Base-by-base conservation (phyloP, 805 yeast genomes). In the Zygotorulaspora chibaensis region DNA sequence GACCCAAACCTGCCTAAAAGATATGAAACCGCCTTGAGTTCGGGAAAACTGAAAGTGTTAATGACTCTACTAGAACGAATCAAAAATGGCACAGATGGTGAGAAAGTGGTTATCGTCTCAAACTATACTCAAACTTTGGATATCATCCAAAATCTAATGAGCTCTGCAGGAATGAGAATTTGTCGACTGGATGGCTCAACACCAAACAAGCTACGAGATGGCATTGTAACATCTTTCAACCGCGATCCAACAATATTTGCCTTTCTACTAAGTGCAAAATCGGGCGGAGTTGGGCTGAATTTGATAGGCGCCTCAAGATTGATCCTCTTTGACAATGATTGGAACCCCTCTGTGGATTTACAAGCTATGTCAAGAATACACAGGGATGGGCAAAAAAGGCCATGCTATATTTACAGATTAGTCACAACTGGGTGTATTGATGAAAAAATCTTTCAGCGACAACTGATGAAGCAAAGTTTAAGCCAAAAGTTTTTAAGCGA, bases 361-460 rank as follows among this genome's bases (percentile, higher is more conserved):
- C 99, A 93, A 63, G 96, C 97, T 0, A 87, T 91, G 95, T 96
- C 97, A 1, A 70, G 99, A 51, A 82, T 93, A 6, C 96, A 91
- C 60, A 73, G 99, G 56, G 97, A 91, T 63, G 99, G 99, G 0
- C 99, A 93, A 62, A 77, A 67, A 39, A 75, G 68, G 38, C 87
- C 87, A 0, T 93, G 89, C 9, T 83, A 70, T 59, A 81, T 91
- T 26, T 93, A 93, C 60, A 73, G 99, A 53, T 65, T 93, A 15
- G 67, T 93, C 35, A 84, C 96, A 0, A 81, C 95, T 0, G 99
- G 98, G 0, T 81, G 90, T 45, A 84, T 89, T 29, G 99, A 93
- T 62, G 99, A 93, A 62, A 91, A 90, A 67, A 90, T 93, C 3
- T 82, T 85, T 49, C 98, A 93, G 62, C 71, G 99, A 15, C 99